Evolutionary conservation across 345 rosid genomes (phyloP), one percentile per base, ranked within the genome.

Genomic region (Hibiscus tridactylites): DNA sequence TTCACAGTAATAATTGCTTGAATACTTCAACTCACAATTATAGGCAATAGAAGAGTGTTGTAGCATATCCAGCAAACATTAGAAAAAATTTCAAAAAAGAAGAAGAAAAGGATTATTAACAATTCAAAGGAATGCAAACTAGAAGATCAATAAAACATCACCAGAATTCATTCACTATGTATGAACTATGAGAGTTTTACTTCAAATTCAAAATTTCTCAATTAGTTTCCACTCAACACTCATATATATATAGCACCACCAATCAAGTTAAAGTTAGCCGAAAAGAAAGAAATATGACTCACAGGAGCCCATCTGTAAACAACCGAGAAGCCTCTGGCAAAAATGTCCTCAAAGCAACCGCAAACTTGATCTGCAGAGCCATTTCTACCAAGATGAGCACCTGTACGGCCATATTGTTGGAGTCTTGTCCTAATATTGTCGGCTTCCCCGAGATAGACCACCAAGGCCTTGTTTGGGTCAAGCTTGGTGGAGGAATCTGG

Each of bases 391-490:
- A 93, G 65, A 86, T 93, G 98, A 81, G 96, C 81, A 35, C 96
- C 97, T 4, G 86, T 83, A 50, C 97, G 87, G 21, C 97, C 98
- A 73, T 93, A 91, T 29, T 77, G 54, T 81, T 93, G 98, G 33
- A 93, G 92, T 50, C 97, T 79, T 54, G 85, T 82, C 75, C 92
- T 84, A 12, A 93, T 94, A 76, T 69, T 87, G 29, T 93, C 98
- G n/a, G 97, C 92, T 83, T 91, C 88, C n/a, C 98, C 98, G 29
- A 93, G 78, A 73, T 93, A 93, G 6, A 78, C 88, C 72, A 80
- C 91, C 47, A 84, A 83, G 16, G 87, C 72, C 29, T 64, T 79
- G 33, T 79, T 78, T 0, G 81, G 79, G 57, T 80, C 81, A 59
- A 86, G 76, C 90, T 83, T 89, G 49, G 72, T 50, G 6, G 54